Base-by-base conservation (phyloP, 2,329 filamentous ascomycete genomes). In the Colletotrichum paranaense region DNA sequence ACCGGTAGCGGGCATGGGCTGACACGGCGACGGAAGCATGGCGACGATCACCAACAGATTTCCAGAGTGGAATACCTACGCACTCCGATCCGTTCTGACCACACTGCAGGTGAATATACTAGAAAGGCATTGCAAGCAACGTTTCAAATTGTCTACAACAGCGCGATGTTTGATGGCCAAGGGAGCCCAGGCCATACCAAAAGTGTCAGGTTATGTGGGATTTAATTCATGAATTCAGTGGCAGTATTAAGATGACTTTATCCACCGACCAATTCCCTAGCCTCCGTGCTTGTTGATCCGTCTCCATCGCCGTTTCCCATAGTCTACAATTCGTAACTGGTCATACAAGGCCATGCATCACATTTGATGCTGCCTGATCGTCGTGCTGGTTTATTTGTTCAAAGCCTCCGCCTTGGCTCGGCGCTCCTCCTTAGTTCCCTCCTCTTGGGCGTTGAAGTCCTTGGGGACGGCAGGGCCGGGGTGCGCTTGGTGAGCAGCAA, bases 341-440 rank as follows among this genome's bases (percentile, higher is more conserved):
- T 74, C 69, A 57, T 73, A 73, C 62, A 73, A 62, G 60, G 30
- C 66, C 32, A 63, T 55, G 22, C 58, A 46, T 46, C 64, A 14
- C 49, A 16, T 46, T 7, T 56, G 63, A 52, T 63, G 26, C 38
- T 38, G 55, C 55, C 19, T 30, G 26, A 30, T 28, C 9, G 52
- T 28, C 52, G 30, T 56, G 14, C 26, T 58, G 53, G 9, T 73
- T 69, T 81, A 83, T 79, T 92, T 90, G 86, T 94, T 94, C 81
- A 94, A 78, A 78, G 89, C 90, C 80, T 91, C 85, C 74, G 90
- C 91, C 81, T 90, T 91, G 14, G 88, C 90, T 78, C 88, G 85
- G 67, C 92, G 88, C 78, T 94, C 92, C 80, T 93, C 92, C 82
- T 92, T 93, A 72, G 88, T 90, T 19, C 90, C 91, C 83, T 92